Conservation (phyloP, 2,329 filamentous ascomycete genomes). For the Ascochyta pisi region DNA sequence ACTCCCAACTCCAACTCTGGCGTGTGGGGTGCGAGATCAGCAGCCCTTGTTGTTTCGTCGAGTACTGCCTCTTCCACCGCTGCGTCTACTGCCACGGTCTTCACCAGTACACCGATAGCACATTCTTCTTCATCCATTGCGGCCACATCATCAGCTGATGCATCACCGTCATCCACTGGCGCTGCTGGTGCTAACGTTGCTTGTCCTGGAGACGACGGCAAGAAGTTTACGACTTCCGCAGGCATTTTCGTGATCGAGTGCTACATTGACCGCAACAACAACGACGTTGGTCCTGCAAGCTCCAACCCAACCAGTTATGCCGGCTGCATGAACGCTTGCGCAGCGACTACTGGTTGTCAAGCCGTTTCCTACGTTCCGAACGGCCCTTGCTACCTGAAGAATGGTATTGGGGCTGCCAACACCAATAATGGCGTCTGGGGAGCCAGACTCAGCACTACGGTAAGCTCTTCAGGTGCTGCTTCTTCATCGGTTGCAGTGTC, state of each 20-base stretch:
- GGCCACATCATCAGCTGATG: neutral
- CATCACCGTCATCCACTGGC: neutral
- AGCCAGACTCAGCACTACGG: neutral
- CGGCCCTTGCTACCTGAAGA: constrained; percentile 30
- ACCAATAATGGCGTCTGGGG: constrained; percentile 1
- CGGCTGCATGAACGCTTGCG: constrained; percentile 28
- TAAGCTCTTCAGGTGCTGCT: neutral
- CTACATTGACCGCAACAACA: constrained; percentile 1
- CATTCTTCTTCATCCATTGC: neutral
- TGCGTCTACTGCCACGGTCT: neutral
- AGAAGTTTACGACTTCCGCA: neutral
- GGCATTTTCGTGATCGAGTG: constrained; percentile 1
- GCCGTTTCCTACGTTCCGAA: constrained; percentile 26
- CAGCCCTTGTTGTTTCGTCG: neutral
- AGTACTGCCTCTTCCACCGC: neutral
- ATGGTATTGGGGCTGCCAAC: constrained; percentile 3
- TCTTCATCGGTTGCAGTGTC: too few species aligned
- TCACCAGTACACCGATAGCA: neutral
- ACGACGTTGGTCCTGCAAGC: neutral
- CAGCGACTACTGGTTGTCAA: constrained; percentile 22
- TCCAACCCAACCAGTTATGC: neutral
- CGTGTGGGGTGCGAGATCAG: constrained; percentile 20
- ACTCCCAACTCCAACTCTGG: constrained; percentile 4
- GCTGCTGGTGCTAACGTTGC: neutral
- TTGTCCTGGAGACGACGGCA: constrained; percentile 6